Percentiles rank a stretch among this genome's conserved stretches.
These are phyloP conservation scores for Lachnellula arida DNA, from an alignment of 2,329 filamentous ascomycete genomes.

Conservation along the genomic window DNA sequence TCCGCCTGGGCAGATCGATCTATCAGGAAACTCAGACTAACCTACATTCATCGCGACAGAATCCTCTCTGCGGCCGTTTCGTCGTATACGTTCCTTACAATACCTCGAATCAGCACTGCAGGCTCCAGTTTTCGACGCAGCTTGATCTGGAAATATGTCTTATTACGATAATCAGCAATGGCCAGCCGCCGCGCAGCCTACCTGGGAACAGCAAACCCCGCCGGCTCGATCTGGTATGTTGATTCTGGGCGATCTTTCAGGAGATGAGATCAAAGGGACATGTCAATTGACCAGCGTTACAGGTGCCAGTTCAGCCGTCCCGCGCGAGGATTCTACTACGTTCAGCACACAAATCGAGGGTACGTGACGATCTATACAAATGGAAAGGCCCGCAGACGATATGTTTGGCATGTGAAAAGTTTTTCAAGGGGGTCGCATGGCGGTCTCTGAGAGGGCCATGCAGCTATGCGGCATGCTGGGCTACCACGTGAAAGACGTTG, in stretches of 20 bases:
- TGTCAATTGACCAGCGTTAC: slow-evolving; percentile 29
- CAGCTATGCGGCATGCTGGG: slow-evolving; percentile 2
- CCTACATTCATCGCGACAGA: slow-evolving; percentile 7
- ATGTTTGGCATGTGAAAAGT: slow-evolving; percentile 7
- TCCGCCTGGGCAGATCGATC: not conserved
- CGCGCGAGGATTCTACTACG: slow-evolving; percentile 69
- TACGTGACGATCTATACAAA: slow-evolving; percentile 45
- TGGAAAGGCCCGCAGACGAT: not conserved
- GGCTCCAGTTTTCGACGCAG: slow-evolving; percentile 32
- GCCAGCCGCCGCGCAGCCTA: slow-evolving; percentile 56
- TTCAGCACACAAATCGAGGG: slow-evolving; percentile 88
- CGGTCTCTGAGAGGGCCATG: slow-evolving; percentile 1
- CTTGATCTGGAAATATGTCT: slow-evolving; percentile 46
- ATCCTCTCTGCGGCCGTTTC: slow-evolving; percentile 22
- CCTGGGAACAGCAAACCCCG: slow-evolving; percentile 69
- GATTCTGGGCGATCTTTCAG: not conserved
- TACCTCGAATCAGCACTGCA: slow-evolving; percentile 25
- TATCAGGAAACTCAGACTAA: not conserved
- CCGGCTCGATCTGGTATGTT: slow-evolving; percentile 66
- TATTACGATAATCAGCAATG: slow-evolving; percentile 67
- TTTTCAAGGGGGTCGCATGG: slow-evolving; percentile 7
- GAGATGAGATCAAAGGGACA: slow-evolving; percentile 2
- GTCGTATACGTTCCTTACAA: slow-evolving; percentile 32
- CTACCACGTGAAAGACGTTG: slow-evolving; percentile 6
- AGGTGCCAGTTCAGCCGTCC: slow-evolving; percentile 72